A percentile compares a stretch with the other conserved stretches of the same genome.
These are phyloP conservation scores for Xylaria sp. DNA, from an alignment of 2,329 filamentous ascomycete genomes.

Conservation along the genomic window DNA sequence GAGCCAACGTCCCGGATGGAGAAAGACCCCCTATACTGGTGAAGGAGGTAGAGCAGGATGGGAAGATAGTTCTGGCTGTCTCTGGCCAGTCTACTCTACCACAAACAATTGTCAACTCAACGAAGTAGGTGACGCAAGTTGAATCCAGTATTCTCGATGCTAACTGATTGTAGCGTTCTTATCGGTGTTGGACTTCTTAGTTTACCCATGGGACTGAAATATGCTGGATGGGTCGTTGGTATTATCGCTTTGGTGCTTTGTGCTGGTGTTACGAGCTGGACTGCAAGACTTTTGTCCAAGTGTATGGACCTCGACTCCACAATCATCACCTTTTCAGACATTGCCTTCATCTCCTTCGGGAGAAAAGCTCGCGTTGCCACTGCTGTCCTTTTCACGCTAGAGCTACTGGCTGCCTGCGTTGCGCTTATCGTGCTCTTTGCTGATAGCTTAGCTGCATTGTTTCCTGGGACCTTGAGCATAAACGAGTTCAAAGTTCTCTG, in stretches of 20 bases:
- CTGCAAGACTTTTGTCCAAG: constrained; percentile 83
- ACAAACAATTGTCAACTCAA: constrained; percentile 96
- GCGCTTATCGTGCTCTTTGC: constrained; percentile 74
- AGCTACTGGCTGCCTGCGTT: constrained; percentile 88
- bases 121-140: constrained; percentile 65
- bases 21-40: constrained; percentile 83
- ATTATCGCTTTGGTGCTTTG: constrained; percentile 78
- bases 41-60: constrained; percentile 88
- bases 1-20: constrained; percentile 61
- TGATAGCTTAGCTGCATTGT: constrained; percentile 83
- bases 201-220: constrained; percentile 86
- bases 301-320: constrained; percentile 88
- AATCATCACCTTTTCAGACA: constrained; percentile 92
- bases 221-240: constrained; percentile 89
- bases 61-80: constrained; percentile 83
- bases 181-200: constrained; percentile 92
- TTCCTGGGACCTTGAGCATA: constrained; percentile 74
- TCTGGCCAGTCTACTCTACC: constrained; percentile 95
- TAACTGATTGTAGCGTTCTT: constrained; percentile 66
- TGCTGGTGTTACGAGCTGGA: constrained; percentile 83
- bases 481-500: constrained; percentile 88
- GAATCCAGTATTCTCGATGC: constrained; percentile 1
- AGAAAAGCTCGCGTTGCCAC: constrained; percentile 82
- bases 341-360: constrained; percentile 92
- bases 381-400: constrained; percentile 86